A percentile compares a stretch with the other conserved stretches of the same genome.
Evolutionary conservation across 2,329 filamentous ascomycete genomes (phyloP).

Genomic region (Botryotinia convoluta): DNA sequence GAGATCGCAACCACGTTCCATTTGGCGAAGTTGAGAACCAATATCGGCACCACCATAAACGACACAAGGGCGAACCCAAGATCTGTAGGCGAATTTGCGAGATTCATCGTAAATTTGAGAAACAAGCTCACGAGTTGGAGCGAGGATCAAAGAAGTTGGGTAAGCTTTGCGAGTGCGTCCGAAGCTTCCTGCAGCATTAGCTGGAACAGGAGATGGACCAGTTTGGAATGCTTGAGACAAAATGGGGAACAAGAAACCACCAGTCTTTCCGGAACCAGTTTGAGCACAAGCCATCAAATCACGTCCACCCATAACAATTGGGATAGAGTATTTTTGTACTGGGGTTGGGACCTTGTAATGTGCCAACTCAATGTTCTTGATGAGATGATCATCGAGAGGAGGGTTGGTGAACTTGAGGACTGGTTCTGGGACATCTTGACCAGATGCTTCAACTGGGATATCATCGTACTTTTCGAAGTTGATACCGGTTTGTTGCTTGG

Average conservation of each 20-base stretch:
- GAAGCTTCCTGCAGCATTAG: slow-evolving; percentile 65
- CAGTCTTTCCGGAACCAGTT: slow-evolving; percentile 99
- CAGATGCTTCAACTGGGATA: slow-evolving; percentile 96
- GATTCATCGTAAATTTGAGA: slow-evolving; percentile 98
- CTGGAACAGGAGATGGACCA: slow-evolving; percentile 71
- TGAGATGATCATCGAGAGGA: slow-evolving; percentile 88
- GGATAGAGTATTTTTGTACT: slow-evolving; percentile 99
- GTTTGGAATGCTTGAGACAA: slow-evolving; percentile 94
- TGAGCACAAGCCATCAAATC: slow-evolving; percentile 99
- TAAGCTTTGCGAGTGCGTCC: slow-evolving; percentile 97
- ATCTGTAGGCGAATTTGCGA: slow-evolving; percentile 97
- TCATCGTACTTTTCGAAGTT: slow-evolving; percentile 99
- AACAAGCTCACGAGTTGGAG: slow-evolving; percentile 95
- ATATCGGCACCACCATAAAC: slow-evolving; percentile 99
- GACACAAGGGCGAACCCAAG: slow-evolving; percentile 97
- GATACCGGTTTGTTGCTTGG: slow-evolving; percentile 96
- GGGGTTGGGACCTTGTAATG: slow-evolving; percentile 95
- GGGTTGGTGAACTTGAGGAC: slow-evolving; percentile 90
- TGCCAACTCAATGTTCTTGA: slow-evolving; percentile 89
- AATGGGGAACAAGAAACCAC: slow-evolving; percentile 98
- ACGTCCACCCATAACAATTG: slow-evolving; percentile 96
- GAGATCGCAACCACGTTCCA: slow-evolving; percentile 95
- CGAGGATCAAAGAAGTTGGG: slow-evolving; percentile 91
- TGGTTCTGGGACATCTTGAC: slow-evolving; percentile 87
- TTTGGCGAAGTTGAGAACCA: slow-evolving; percentile 94